Conservation (phyloP, 2,329 filamentous ascomycete species). For the Colletotrichum karsti region DNA sequence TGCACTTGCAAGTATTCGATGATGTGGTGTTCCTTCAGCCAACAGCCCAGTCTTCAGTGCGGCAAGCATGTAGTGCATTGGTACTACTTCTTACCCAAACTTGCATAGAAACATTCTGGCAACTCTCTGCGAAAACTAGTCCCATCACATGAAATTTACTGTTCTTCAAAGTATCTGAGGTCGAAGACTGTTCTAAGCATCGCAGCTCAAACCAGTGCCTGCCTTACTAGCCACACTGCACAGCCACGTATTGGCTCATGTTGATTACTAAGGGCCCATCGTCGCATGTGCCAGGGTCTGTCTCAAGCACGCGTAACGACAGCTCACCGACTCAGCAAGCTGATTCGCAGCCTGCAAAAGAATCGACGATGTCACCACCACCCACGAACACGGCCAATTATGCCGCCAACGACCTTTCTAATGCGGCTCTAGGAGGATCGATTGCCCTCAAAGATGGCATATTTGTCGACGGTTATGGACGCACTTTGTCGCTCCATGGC, state of each 20-base stretch:
- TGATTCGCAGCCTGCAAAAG: neutral
- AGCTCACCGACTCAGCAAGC: neutral
- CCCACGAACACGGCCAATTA: neutral
- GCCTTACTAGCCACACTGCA: neutral
- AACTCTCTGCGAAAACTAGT: too few species aligned
- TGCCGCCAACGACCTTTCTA: constrained; percentile 44
- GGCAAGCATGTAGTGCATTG: too few species aligned
- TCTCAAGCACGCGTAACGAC: neutral
- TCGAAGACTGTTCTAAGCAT: too few species aligned
- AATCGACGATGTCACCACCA: constrained; percentile 5
- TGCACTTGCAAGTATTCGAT: too few species aligned
- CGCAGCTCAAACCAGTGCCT: too few species aligned
- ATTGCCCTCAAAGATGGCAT: constrained; percentile 37
- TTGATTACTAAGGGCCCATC: constrained; percentile 16
- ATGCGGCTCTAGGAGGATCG: constrained; percentile 42
- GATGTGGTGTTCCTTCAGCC: too few species aligned
- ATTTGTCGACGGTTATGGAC: constrained; percentile 46
- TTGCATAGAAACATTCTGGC: too few species aligned
- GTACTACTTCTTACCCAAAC: too few species aligned
- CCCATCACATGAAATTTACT: too few species aligned
- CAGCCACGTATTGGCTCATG: neutral
- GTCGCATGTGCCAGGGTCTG: neutral
- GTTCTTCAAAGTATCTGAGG: too few species aligned
- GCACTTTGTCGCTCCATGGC: constrained; percentile 48
- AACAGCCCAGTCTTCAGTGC: too few species aligned